phyloP scores from a whole-genome alignment of 805 yeast genomes.

The Cyberlindnera veronae region DNA sequence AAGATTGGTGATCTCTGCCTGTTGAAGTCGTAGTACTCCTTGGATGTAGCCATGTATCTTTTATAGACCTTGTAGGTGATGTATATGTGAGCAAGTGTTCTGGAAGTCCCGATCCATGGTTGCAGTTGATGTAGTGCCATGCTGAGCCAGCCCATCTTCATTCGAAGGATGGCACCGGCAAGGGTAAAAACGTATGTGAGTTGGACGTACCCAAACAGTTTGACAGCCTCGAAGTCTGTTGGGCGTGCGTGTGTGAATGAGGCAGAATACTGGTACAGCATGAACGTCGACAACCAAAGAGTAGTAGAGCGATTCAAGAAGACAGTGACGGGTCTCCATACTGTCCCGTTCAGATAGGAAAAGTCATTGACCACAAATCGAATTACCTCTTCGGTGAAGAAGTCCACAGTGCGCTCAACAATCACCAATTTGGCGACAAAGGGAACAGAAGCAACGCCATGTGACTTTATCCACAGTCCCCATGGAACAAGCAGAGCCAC shows the following conservation, averaged over 20 bases:
- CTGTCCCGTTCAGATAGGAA: too few relatives aligned
- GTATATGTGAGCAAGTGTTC: too few relatives aligned
- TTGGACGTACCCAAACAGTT: background rate
- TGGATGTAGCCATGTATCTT: background rate
- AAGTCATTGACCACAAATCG: background rate
- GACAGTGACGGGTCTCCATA: background rate
- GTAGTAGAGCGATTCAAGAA: background rate
- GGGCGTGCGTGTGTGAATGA: background rate
- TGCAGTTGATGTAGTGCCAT: too few relatives aligned
- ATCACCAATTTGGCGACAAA: background rate
- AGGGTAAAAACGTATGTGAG: too few relatives aligned
- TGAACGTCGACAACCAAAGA: background rate
- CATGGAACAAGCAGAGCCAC: background rate
- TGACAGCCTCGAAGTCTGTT: background rate
- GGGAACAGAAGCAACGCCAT: background rate
- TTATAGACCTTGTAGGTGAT: too few relatives aligned
- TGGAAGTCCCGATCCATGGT: too few relatives aligned
- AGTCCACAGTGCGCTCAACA: background rate
- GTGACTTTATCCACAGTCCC: background rate
- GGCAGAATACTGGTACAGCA: background rate
- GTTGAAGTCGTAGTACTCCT: constrained; percentile 5
- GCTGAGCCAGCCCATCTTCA: too few relatives aligned
- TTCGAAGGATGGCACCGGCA: too few relatives aligned
- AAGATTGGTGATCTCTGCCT: background rate
- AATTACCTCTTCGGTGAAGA: too few relatives aligned